phyloP scores from a whole-genome alignment of 805 yeast genomes.

The Ogataea zsoltii region DNA sequence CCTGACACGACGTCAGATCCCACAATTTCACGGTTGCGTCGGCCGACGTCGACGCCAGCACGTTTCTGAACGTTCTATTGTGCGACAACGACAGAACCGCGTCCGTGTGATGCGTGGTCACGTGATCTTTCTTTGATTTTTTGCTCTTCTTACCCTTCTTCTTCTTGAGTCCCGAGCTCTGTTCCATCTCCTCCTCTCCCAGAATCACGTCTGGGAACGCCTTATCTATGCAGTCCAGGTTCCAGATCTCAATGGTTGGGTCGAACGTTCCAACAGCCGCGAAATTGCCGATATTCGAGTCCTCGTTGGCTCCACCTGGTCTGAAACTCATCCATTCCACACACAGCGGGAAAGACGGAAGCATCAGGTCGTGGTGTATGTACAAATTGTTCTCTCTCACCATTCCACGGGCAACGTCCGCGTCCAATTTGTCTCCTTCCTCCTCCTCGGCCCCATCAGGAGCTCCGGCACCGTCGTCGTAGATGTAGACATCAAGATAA shows the following conservation, averaged over 20 bases:
- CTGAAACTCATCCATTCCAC: conserved; percentile 90
- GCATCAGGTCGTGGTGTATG: conserved; percentile 95
- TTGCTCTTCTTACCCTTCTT: conserved; percentile 55
- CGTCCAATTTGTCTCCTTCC: conserved; percentile 63
- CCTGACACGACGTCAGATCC: conserved; percentile 78
- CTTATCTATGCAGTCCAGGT: conserved; percentile 86
- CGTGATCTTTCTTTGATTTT: conserved; percentile 48
- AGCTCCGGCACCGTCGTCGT: conserved; percentile 90
- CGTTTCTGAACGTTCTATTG: conserved; percentile 76
- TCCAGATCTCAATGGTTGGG: conserved; percentile 97
- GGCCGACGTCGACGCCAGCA: conserved; percentile 92
- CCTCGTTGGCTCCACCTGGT: conserved; percentile 51
- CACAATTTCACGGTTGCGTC: conserved; percentile 93
- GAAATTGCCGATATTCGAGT: conserved; percentile 70
- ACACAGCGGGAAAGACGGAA: conserved; percentile 95
- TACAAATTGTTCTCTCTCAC: conserved; percentile 76
- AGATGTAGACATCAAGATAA: conserved; percentile 87
- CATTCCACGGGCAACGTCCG: conserved; percentile 73
- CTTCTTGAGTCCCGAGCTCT: conserved; percentile 37
- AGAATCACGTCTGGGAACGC: conserved; percentile 92
- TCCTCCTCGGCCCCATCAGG: conserved; percentile 66
- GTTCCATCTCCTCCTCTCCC: conserved; percentile 66
- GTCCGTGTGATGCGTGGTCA: conserved; percentile 83
- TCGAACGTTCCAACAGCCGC: conserved; percentile 98
- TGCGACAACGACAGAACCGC: conserved; percentile 88